Base-by-base conservation (phyloP, 768 basidiomycete genomes). In the Glaciozyma martinii region DNA sequence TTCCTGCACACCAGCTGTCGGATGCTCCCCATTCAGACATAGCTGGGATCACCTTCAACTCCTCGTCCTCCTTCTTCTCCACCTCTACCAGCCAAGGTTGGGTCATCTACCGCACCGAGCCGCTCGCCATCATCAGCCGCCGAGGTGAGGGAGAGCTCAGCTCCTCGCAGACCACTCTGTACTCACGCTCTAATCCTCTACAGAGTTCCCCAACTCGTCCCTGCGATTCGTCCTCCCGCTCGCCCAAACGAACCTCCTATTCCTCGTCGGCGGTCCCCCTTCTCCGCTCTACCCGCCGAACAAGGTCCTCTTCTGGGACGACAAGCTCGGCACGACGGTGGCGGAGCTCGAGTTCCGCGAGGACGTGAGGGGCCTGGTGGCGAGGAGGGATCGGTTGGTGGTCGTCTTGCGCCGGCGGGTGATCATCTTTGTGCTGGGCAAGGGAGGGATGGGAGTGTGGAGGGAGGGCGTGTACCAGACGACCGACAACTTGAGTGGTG, bases 301-400 rank as follows among this genome's bases (percentile, higher is more conserved):
- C 78, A 93, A 94, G 78, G 88, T 92, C 60, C 81, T 93, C 68
- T 76, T 94, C 60, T 93, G 89, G 89, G 87, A 93, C 76, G 90
- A 90, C 77, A 82, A 46, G 44, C 52, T 54, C 5, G 83, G 83
- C n/a, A 78, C 79, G 66, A 88, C 91, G 74, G 86, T 90, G 56
- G 89, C 88, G 44, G 89, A 92, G 75, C 81, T 93, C 65, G 90
- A 92, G 77, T 93, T 94, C 74, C 81, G 87, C 72, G 90, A 91
- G 77, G 60, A 63, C 3, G 72, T 74, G 15, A 53, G 67, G 18
- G 72, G 68, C 0, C 40, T 74, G 7, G 65, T 61, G 0, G 68
- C 56, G 25, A 53, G 73, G 59, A 58, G 65, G 32, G 73, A 74
- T 44, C 56, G 66, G 59, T 63, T 74, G 47, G 70, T 71, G 10